These are phyloP conservation scores for Ploettnerulaceae sp. DNA, from an alignment of 2,329 filamentous ascomycete species.

Conservation along the genomic window DNA sequence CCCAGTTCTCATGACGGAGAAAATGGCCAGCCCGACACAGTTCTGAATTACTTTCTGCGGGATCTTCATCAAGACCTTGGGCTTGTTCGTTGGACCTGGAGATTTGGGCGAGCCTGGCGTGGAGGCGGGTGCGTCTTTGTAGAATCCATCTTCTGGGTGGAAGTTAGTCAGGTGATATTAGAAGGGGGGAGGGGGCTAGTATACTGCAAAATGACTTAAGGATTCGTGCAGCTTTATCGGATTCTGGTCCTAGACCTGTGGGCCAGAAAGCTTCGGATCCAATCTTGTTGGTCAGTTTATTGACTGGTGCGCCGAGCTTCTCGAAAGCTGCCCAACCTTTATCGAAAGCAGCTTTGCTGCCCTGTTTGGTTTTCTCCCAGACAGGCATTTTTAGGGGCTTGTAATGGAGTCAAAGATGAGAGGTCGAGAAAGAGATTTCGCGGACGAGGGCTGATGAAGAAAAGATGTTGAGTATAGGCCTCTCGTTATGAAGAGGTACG, in stretches of 20 bases:
- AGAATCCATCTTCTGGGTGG: constrained; percentile 59
- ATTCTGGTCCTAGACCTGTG: constrained; percentile 76
- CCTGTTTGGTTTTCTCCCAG: constrained; percentile 40
- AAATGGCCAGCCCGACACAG: constrained; percentile 85
- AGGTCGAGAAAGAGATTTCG: too few species aligned
- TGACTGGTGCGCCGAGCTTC: constrained; percentile 69
- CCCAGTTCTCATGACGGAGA: constrained; percentile 92
- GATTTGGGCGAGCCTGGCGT: constrained; percentile 17
- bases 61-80: constrained; percentile 71
- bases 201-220: constrained; percentile 84
- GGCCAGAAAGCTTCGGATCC: constrained; percentile 82
- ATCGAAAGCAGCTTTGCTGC: constrained; percentile 64
- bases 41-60: constrained; percentile 80
- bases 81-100: constrained; percentile 44
- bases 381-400: too few species aligned
- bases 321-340: constrained; percentile 65
- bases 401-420: too few species aligned
- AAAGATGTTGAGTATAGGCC: too few species aligned
- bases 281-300: constrained; percentile 74
- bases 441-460: too few species aligned
- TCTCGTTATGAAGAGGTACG: too few species aligned
- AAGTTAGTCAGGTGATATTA: constrained; percentile 4
- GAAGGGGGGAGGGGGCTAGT: constrained; percentile 31
- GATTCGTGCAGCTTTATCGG: constrained; percentile 85
- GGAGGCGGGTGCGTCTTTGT: constrained; percentile 42